phyloP scores from a whole-genome alignment of 148 eudicot genomes.

The Rhododendron mucronatum region DNA sequence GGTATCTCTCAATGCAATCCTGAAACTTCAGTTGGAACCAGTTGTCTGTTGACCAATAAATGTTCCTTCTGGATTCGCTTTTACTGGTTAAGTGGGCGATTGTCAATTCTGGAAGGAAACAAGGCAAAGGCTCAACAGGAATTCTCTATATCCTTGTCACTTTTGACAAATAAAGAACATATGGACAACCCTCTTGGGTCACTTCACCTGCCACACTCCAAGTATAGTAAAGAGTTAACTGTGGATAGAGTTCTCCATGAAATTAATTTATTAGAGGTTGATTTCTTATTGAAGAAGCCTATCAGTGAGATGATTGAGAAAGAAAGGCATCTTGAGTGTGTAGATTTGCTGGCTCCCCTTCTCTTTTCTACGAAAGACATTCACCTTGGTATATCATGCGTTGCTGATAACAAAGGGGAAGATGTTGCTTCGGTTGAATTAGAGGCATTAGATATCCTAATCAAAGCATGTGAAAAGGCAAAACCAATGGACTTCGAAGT shows the following conservation, averaged over 20 bases:
- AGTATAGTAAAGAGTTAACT: conserved; percentile 54
- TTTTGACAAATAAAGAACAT: conserved; percentile 51
- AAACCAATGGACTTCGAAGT: conserved; percentile 52
- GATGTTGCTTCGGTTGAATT: conserved; percentile 60
- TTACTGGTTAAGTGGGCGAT: conserved; percentile 82
- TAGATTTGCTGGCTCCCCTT: conserved; percentile 66
- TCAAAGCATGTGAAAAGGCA: conserved; percentile 65
- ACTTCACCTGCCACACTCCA: conserved; percentile 73
- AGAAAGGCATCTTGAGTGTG: conserved; percentile 60
- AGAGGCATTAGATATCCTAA: conserved; percentile 63
- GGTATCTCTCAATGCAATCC: conserved; percentile 24
- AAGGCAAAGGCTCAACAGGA: conserved; percentile 76
- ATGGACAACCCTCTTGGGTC: conserved; percentile 45
- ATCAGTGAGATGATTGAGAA: conserved; percentile 63
- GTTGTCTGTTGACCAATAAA: conserved; percentile 40
- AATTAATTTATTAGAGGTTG: conserved; percentile 72
- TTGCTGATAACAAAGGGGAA: conserved; percentile 36
- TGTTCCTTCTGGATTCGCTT: conserved; percentile 80
- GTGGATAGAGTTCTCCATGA: conserved; percentile 60
- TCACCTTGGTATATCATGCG: conserved; percentile 36
- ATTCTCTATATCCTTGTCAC: conserved; percentile 55
- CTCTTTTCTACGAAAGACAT: conserved; percentile 55
- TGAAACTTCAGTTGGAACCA: conserved; percentile 29
- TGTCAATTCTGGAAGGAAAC: conserved; percentile 65
- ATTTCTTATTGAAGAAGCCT: conserved; percentile 60